Evolutionary conservation across 805 yeast species (phyloP).

Genomic region (Saccharomycopsis javanensis): DNA sequence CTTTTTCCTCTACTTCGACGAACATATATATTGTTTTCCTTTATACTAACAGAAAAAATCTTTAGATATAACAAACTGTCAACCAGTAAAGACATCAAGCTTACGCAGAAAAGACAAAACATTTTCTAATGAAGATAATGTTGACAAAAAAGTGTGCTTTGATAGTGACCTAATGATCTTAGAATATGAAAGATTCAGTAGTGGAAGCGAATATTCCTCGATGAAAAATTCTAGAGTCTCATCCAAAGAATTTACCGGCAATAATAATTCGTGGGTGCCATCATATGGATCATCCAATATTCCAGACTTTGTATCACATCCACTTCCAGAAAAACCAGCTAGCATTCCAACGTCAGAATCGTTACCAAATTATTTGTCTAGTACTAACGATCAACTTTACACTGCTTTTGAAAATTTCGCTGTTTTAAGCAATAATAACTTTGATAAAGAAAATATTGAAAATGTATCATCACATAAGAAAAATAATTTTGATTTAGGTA

Average conservation of each 20-base stretch:
- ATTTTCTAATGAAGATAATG: neutral
- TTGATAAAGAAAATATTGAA: neutral
- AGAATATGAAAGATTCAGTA: constrained; percentile 18
- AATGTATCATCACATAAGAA: neutral
- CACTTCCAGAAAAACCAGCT: constrained; percentile 18
- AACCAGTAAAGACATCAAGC: neutral
- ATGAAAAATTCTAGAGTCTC: neutral
- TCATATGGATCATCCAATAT: neutral
- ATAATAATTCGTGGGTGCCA: neutral
- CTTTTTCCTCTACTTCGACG: too few relatives aligned
- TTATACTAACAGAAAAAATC: neutral
- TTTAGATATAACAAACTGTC: neutral
- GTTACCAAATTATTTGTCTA: neutral
- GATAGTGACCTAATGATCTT: constrained; percentile 12
- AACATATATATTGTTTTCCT: neutral
- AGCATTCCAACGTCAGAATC: constrained; percentile 16
- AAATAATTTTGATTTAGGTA: neutral
- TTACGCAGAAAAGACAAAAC: neutral
- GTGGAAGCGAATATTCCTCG: constrained; percentile 12
- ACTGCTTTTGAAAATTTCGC: neutral
- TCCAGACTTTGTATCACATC: constrained; percentile 10
- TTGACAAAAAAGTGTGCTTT: constrained; percentile 16
- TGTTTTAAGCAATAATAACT: neutral
- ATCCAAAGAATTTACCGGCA: neutral
- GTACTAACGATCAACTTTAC: neutral